Percentiles rank a stretch among this genome's conserved stretches.
These are phyloP conservation scores for Usnea hakonensis DNA, from an alignment of 495 filamentous ascomycete genomes.

Conservation along the genomic window DNA sequence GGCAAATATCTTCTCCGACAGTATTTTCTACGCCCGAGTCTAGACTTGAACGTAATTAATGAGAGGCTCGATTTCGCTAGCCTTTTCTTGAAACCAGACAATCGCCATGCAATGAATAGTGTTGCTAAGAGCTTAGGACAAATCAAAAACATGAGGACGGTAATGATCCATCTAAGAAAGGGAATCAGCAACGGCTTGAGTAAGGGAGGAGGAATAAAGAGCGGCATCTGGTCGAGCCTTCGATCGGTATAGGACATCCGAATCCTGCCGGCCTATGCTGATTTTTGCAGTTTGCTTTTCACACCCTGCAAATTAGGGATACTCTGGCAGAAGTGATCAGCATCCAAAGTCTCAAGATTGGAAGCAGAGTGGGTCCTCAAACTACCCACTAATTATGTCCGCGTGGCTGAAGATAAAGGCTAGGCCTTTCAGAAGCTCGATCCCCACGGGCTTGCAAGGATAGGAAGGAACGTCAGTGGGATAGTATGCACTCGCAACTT, in stretches of 20 bases:
- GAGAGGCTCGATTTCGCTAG: conserved; percentile 65
- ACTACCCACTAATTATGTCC: not conserved
- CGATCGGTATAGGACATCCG: conserved; percentile 36
- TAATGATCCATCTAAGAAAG: conserved; percentile 65
- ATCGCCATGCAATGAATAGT: conserved; percentile 45
- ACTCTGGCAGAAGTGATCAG: conserved; percentile 54
- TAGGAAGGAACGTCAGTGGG: conserved; percentile 18
- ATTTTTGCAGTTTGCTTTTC: conserved; percentile 49
- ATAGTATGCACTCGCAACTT: conserved; percentile 11
- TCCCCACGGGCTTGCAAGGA: conserved; percentile 23
- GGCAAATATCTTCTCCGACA: conserved; percentile 69
- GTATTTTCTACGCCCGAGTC: conserved; percentile 76
- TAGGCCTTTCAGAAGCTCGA: conserved; percentile 39
- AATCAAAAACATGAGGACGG: conserved; percentile 70
- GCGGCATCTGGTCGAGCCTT: conserved; percentile 64
- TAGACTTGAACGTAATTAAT: conserved; percentile 58
- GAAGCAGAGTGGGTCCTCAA: conserved; percentile 43
- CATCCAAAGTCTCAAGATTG: conserved; percentile 46
- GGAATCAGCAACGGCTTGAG: conserved; percentile 60
- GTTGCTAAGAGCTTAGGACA: conserved; percentile 59
- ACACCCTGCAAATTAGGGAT: conserved; percentile 61
- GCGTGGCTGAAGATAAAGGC: conserved; percentile 6
- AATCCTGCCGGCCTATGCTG: not conserved
- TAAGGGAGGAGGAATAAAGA: conserved; percentile 49
- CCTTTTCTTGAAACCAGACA: conserved; percentile 63